A percentile compares a stretch with the other conserved stretches of the same genome.
Evolutionary conservation across 306 rosid species (phyloP).

Genomic region (Sophora flavescens): DNA sequence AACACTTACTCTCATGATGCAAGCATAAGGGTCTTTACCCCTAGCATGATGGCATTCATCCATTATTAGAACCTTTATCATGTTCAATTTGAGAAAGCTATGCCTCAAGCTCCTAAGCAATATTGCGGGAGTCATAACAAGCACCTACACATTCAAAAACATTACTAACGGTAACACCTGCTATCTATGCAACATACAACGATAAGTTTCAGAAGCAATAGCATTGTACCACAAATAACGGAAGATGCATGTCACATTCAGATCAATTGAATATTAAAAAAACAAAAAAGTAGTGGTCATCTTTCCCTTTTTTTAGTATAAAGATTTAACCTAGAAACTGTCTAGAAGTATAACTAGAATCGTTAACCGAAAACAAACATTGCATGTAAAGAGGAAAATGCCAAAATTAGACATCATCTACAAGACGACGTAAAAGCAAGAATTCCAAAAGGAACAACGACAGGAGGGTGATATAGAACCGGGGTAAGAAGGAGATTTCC

Average conservation of each 20-base stretch:
- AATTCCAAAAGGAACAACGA: background rate
- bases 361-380: background rate
- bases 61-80: slow-evolving; percentile 81
- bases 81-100: slow-evolving; percentile 68
- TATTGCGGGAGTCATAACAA: slow-evolving; percentile 89
- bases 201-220: slow-evolving; percentile 27
- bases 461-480: background rate
- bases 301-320: background rate
- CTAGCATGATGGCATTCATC: slow-evolving; percentile 95
- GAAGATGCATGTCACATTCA: background rate
- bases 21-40: slow-evolving; percentile 73
- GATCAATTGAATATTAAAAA: background rate
- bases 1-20: slow-evolving; percentile 77
- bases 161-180: background rate
- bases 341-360: background rate
- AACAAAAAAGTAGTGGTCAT: background rate
- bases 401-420: background rate
- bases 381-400: slow-evolving; percentile 7
- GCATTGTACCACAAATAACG: background rate
- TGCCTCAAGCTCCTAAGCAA: slow-evolving; percentile 73
- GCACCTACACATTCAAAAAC: slow-evolving; percentile 62
- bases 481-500: background rate
- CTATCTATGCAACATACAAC: slow-evolving; percentile 6
- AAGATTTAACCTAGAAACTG: background rate
- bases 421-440: background rate